These are phyloP conservation scores for Aspergillus carlsbadensis DNA, from an alignment of 495 filamentous ascomycete genomes.

Conservation along the genomic window DNA sequence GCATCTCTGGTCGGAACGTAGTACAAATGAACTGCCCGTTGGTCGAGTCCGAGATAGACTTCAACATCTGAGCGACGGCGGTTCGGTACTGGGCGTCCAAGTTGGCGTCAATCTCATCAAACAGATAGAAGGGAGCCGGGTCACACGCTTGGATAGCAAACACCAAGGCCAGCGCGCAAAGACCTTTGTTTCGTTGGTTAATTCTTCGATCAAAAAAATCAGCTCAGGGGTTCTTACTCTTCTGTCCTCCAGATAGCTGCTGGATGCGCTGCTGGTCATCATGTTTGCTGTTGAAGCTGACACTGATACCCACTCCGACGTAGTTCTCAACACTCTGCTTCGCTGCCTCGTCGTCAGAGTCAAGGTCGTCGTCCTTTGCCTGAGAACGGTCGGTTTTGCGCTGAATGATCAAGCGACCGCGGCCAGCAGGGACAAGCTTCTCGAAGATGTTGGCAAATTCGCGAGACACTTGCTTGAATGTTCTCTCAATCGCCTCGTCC, in stretches of 20 bases:
- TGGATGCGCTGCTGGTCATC: constrained; percentile 98
- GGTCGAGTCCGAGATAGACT: constrained; percentile 64
- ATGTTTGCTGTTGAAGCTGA: constrained; percentile 97
- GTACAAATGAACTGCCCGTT: constrained; percentile 80
- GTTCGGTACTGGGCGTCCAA: constrained; percentile 97
- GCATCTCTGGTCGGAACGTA: constrained; percentile 96
- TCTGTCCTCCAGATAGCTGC: constrained; percentile 95
- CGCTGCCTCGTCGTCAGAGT: constrained; percentile 57
- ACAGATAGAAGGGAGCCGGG: constrained; percentile 97
- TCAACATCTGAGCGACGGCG: constrained; percentile 83
- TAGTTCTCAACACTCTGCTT: constrained; percentile 88
- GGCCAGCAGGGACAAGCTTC: constrained; percentile 89
- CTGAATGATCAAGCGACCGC: constrained; percentile 90
- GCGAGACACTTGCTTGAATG: constrained; percentile 93
- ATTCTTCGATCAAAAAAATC: background rate
- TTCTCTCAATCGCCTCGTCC: constrained; percentile 89
- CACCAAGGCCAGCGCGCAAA: constrained; percentile 92
- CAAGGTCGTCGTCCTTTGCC: constrained; percentile 63
- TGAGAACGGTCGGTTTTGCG: constrained; percentile 73
- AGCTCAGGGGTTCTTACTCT: constrained; percentile 61
- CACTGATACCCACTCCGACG: constrained; percentile 94
- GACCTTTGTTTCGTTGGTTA: constrained; percentile 54
- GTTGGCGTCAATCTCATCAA: constrained; percentile 99
- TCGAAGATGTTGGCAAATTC: constrained; percentile 93
- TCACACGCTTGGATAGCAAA: constrained; percentile 99